phyloP scores from a whole-genome alignment of 2,329 filamentous ascomycete genomes.

The Alternaria gaisen region DNA sequence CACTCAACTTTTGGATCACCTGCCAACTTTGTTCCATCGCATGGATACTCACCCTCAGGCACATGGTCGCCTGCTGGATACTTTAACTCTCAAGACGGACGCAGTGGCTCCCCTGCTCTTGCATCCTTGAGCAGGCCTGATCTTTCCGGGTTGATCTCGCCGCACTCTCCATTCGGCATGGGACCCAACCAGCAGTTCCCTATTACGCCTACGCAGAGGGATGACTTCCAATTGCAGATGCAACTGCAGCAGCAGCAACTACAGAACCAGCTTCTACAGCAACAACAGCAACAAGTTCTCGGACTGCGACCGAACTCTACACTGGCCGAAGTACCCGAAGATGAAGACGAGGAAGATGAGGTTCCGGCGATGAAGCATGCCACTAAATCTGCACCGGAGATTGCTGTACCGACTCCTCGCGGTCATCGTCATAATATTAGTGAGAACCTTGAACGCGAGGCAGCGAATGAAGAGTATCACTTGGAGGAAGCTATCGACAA shows the following conservation, averaged over 20 bases:
- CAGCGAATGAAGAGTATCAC: conserved; percentile 87
- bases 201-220: conserved; percentile 45
- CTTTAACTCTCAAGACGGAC: conserved; percentile 49
- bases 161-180: conserved; percentile 70
- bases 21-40: conserved; percentile 69
- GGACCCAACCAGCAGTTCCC: conserved; percentile 56
- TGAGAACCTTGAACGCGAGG: conserved; percentile 80
- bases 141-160: conserved; percentile 48
- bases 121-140: conserved; percentile 49
- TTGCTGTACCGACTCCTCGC: conserved; percentile 67
- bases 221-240: conserved; percentile 56
- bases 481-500: conserved; percentile 81
- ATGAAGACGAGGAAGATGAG: conserved; percentile 68
- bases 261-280: conserved; percentile 60
- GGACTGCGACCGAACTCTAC: conserved; percentile 56
- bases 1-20: conserved; percentile 76
- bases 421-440: conserved; percentile 76
- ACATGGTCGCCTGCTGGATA: conserved; percentile 54
- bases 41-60: conserved; percentile 64
- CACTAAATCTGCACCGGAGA: conserved; percentile 57
- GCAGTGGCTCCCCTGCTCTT: conserved; percentile 55
- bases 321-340: conserved; percentile 77
- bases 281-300: conserved; percentile 58
- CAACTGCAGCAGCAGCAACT: conserved; percentile 62
- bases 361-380: conserved; percentile 51